phyloP scores from a whole-genome alignment of 495 filamentous ascomycete genomes.

The Hypoxylon trugodes region DNA sequence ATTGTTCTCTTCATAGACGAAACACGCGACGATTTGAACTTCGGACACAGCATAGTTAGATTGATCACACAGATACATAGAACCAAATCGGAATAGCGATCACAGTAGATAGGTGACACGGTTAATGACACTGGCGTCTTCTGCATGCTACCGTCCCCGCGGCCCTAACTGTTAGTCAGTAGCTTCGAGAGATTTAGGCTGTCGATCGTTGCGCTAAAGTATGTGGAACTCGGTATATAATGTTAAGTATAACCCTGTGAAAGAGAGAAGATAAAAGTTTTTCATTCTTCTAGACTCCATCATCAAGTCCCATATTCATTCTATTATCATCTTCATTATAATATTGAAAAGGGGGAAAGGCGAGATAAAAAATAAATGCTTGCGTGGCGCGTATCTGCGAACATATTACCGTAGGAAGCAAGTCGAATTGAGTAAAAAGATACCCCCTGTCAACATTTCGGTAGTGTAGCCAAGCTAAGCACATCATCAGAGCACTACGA shows the following conservation, averaged over 20 bases:
- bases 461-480: slow-evolving; percentile 1
- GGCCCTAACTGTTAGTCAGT: not conserved
- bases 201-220: slow-evolving; percentile 18
- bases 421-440: not conserved
- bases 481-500: not conserved
- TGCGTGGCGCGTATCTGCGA: not conserved
- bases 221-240: slow-evolving; percentile 23
- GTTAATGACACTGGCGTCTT: not conserved
- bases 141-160: not conserved
- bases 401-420: not conserved
- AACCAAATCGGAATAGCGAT: not conserved
- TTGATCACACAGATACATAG: not conserved
- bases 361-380: not conserved
- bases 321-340: not conserved
- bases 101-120: not conserved
- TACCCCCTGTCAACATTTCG: slow-evolving; percentile 1
- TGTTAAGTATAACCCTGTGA: slow-evolving; percentile 2
- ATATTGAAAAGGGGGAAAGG: not conserved
- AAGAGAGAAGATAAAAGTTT: not conserved
- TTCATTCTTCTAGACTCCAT: too few species aligned
- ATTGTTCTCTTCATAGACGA: not conserved
- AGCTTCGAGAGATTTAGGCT: slow-evolving; percentile 1
- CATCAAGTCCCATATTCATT: not conserved
- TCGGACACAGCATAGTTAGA: not conserved
- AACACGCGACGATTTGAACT: not conserved